These are phyloP conservation scores for Caryopteris hybrid DNA, from an alignment of 305 asterid species.

Conservation along the genomic window DNA sequence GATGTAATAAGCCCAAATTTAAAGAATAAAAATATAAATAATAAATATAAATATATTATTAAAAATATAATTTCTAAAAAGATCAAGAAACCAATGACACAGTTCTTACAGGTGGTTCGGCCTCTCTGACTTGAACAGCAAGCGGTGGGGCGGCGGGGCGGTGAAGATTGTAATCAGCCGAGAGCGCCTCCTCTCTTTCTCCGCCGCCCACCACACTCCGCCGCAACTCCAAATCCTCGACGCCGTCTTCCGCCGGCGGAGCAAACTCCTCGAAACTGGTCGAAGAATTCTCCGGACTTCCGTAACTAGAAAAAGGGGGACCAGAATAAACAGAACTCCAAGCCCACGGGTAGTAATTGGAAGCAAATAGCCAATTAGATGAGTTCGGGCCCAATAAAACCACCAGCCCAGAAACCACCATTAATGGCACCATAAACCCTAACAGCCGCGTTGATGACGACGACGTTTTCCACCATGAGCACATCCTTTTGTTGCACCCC, in stretches of 20 bases:
- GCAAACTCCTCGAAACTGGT: not conserved
- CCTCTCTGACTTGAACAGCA: constrained; percentile 13
- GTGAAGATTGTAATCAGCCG: constrained; percentile 30
- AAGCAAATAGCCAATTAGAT: constrained; percentile 21
- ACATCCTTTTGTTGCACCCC: constrained; percentile 23
- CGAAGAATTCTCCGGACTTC: not conserved
- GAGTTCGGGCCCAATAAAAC: constrained; percentile 26
- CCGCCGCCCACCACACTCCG: constrained; percentile 34
- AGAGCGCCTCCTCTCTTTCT: constrained; percentile 30
- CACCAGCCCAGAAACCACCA: constrained; percentile 33
- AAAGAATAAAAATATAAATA: not conserved
- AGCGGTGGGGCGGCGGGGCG: constrained; percentile 32
- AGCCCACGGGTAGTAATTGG: constrained; percentile 34
- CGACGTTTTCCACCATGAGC: constrained; percentile 37
- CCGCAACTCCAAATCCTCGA: constrained; percentile 17
- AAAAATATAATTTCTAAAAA: not conserved
- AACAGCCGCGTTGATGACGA: constrained; percentile 38
- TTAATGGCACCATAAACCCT: constrained; percentile 43
- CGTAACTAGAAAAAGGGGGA: not conserved
- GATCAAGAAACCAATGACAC: not conserved
- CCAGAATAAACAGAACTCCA: constrained; percentile 24
- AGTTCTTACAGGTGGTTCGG: constrained; percentile 26
- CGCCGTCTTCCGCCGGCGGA: constrained; percentile 22
- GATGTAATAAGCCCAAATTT: not conserved
- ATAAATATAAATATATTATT: not conserved